Percentiles rank a stretch among this genome's conserved stretches.
These are phyloP conservation scores for Periconia digitata DNA, from an alignment of 2,329 filamentous ascomycete species.

Conservation along the genomic window DNA sequence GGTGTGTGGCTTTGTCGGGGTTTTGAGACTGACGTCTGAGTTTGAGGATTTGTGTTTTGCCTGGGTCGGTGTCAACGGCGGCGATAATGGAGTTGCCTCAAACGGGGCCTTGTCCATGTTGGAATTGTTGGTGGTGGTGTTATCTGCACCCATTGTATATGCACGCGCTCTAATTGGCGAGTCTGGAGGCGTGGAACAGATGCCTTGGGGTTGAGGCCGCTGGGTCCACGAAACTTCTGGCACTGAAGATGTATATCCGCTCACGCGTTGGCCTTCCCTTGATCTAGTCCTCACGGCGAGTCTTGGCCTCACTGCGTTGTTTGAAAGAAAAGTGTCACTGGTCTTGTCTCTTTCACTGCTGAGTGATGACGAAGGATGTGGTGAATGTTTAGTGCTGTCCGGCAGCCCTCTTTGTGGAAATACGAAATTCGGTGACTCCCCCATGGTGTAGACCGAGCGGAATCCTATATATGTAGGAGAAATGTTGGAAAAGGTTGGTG, in stretches of 20 bases:
- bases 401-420: conserved; percentile 6
- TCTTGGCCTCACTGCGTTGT: background rate
- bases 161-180: conserved; percentile 23
- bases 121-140: background rate
- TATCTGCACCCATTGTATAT: conserved; percentile 18
- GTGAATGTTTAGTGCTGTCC: background rate
- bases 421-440: conserved; percentile 4
- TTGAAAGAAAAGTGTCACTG: background rate
- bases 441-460: conserved; percentile 1
- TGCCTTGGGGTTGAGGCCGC: conserved; percentile 7
- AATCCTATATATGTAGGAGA: background rate
- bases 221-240: conserved; percentile 4
- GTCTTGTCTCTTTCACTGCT: conserved; percentile 2
- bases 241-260: conserved; percentile 10
- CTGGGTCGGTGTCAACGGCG: conserved; percentile 31
- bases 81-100: conserved; percentile 14
- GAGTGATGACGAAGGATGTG: background rate
- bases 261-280: background rate
- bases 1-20: too few relatives aligned
- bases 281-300: background rate
- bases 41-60: conserved; percentile 20
- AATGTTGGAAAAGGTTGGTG: background rate
- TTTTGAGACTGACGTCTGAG: conserved; percentile 8
- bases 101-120: background rate
- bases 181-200: conserved; percentile 28